Percentiles rank a stretch among this genome's conserved stretches.
These are phyloP conservation scores for Penicillium palitans DNA, from an alignment of 2,329 filamentous ascomycete genomes.

Conservation along the genomic window DNA sequence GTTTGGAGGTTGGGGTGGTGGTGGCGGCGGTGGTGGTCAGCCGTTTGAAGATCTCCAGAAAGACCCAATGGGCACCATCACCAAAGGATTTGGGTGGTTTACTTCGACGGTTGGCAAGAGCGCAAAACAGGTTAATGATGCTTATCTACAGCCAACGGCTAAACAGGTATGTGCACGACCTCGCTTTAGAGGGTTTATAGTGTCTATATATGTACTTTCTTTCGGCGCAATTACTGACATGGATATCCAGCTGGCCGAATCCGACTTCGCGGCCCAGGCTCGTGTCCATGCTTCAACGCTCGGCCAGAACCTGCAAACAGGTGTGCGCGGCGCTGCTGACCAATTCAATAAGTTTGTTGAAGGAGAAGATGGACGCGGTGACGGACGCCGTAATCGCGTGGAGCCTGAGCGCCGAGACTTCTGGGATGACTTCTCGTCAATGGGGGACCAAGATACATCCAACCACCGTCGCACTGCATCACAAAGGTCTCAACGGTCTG, in stretches of 20 bases:
- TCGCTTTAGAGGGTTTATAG: background rate
- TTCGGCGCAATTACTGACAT: background rate
- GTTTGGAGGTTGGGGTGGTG: slow-evolving; percentile 21
- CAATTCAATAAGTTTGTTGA: slow-evolving; percentile 87
- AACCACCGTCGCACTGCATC: slow-evolving; percentile 32
- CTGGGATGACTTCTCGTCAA: slow-evolving; percentile 84
- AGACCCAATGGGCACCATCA: slow-evolving; percentile 83
- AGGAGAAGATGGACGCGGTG: slow-evolving; percentile 56
- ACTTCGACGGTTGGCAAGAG: slow-evolving; percentile 83
- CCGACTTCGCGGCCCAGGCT: slow-evolving; percentile 73
- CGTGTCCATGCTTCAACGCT: slow-evolving; percentile 56
- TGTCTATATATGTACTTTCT: background rate
- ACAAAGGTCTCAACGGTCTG: slow-evolving; percentile 36
- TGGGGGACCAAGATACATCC: slow-evolving; percentile 47
- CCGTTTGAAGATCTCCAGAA: slow-evolving; percentile 85
- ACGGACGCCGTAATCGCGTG: slow-evolving; percentile 45
- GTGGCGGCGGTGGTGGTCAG: slow-evolving; percentile 50
- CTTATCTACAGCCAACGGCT: slow-evolving; percentile 89
- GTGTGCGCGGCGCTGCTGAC: slow-evolving; percentile 73
- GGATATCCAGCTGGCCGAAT: slow-evolving; percentile 67
- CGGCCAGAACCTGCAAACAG: slow-evolving; percentile 63
- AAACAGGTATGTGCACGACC: slow-evolving; percentile 64
- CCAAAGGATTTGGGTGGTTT: slow-evolving; percentile 94
- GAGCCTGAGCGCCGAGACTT: slow-evolving; percentile 75
- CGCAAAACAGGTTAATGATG: slow-evolving; percentile 86